Conservation (phyloP, 2,329 filamentous ascomycete species). For the Emergomyces orientalis region DNA sequence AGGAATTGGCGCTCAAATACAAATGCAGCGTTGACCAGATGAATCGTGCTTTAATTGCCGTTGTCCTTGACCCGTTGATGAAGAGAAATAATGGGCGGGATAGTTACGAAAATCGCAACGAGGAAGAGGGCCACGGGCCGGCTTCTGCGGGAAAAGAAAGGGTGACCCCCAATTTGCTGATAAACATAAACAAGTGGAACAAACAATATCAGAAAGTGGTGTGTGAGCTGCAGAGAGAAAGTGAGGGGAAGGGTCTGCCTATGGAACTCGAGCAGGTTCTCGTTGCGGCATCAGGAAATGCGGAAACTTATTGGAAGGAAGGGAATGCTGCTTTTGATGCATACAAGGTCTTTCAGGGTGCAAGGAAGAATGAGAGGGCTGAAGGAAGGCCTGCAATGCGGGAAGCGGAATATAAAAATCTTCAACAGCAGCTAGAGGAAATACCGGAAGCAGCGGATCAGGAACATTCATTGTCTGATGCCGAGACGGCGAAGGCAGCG, state of each 20-base stretch:
- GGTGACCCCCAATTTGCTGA: conserved; percentile 3
- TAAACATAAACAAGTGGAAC: conserved; percentile 11
- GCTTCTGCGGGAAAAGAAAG: conserved; percentile 2
- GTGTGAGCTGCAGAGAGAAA: conserved; percentile 2
- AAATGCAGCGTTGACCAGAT: conserved; percentile 17
- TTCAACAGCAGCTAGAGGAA: background rate
- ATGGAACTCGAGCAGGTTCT: conserved; percentile 6
- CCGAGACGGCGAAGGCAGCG: background rate
- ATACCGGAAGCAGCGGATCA: background rate
- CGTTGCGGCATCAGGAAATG: background rate
- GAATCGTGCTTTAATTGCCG: conserved; percentile 16
- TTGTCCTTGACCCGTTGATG: conserved; percentile 19
- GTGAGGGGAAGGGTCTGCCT: background rate
- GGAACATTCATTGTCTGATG: background rate
- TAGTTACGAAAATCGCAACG: background rate
- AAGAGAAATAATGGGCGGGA: conserved; percentile 2
- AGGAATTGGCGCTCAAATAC: conserved; percentile 19
- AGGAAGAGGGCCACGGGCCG: background rate
- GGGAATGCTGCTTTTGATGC: background rate
- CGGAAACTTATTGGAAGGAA: conserved; percentile 3
- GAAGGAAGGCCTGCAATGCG: background rate
- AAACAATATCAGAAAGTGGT: conserved; percentile 6
- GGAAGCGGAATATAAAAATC: background rate
- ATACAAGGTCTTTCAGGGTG: background rate
- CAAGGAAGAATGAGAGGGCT: background rate